Percentiles rank a stretch among this genome's conserved stretches.
Evolutionary conservation across 192 early-diverging fungal genomes (phyloP).

Genomic region (Backusella westeae): DNA sequence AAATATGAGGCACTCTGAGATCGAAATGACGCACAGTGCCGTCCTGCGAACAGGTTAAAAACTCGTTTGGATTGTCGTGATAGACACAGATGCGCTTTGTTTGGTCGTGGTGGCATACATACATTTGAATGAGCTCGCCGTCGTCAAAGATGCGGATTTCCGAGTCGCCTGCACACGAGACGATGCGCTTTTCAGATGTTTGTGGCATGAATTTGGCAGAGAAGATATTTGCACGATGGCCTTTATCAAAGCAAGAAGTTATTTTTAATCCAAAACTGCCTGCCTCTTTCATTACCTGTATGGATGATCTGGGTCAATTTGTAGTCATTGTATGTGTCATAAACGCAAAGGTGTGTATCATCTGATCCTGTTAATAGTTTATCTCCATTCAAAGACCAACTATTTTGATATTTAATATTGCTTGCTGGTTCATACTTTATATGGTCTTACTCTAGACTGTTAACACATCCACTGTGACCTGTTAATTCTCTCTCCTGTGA

Average conservation of each 20-base stretch:
- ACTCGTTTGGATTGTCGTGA: constrained; percentile 45
- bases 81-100: constrained; percentile 51
- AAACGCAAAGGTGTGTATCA: constrained; percentile 55
- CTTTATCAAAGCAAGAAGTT: constrained; percentile 16
- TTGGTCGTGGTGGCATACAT: constrained; percentile 44
- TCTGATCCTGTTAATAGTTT: constrained; percentile 61
- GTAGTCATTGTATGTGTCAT: constrained; percentile 45
- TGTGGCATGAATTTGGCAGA: constrained; percentile 65
- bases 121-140: constrained; percentile 24
- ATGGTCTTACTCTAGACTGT: constrained; percentile 39
- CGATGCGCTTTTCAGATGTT: constrained; percentile 53
- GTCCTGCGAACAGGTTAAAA: constrained; percentile 60
- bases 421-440: background rate
- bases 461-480: constrained; percentile 58
- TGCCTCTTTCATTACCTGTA: constrained; percentile 21
- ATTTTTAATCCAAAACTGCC: background rate
- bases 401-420: background rate
- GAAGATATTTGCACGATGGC: constrained; percentile 78
- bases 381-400: constrained; percentile 54
- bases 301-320: constrained; percentile 32
- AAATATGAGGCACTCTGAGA: constrained; percentile 45
- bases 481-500: constrained; percentile 29
- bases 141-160: constrained; percentile 37
- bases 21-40: constrained; percentile 58
- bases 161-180: constrained; percentile 64